Conservation (phyloP, 2,329 filamentous ascomycete genomes). For the Fusarium albosuccineum region DNA sequence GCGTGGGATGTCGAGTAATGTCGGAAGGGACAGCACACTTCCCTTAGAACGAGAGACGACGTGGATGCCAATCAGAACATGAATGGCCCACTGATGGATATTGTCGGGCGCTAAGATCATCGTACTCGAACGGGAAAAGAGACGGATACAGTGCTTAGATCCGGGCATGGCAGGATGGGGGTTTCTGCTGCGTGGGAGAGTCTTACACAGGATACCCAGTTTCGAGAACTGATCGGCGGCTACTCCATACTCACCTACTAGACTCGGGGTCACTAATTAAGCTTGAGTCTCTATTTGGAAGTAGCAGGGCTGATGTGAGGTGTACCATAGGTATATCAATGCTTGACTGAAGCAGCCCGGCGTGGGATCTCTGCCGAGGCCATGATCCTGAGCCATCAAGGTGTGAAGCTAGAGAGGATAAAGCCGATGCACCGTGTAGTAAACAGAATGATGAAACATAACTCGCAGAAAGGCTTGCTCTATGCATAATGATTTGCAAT, state of each 20-base stretch:
- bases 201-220: neutral
- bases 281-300: neutral
- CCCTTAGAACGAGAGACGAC: neutral
- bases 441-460: neutral
- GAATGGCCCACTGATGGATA: neutral
- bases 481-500: conserved; percentile 13
- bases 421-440: neutral
- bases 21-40: conserved; percentile 8
- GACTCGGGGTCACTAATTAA: neutral
- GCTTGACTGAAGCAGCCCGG: neutral
- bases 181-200: neutral
- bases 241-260: neutral
- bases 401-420: conserved; percentile 1
- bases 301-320: neutral
- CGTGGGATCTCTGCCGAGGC: neutral
- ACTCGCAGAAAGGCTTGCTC: neutral
- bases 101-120: conserved; percentile 6
- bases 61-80: conserved; percentile 18
- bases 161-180: neutral
- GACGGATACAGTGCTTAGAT: conserved; percentile 3
- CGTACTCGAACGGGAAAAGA: neutral
- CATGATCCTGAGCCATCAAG: conserved; percentile 25
- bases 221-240: neutral
- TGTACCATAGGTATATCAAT: neutral
- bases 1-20: conserved; percentile 12